A percentile compares a stretch with the other conserved stretches of the same genome.
These are phyloP conservation scores for Trichoderma sp. DNA, from an alignment of 2,329 filamentous ascomycete genomes.

Conservation along the genomic window DNA sequence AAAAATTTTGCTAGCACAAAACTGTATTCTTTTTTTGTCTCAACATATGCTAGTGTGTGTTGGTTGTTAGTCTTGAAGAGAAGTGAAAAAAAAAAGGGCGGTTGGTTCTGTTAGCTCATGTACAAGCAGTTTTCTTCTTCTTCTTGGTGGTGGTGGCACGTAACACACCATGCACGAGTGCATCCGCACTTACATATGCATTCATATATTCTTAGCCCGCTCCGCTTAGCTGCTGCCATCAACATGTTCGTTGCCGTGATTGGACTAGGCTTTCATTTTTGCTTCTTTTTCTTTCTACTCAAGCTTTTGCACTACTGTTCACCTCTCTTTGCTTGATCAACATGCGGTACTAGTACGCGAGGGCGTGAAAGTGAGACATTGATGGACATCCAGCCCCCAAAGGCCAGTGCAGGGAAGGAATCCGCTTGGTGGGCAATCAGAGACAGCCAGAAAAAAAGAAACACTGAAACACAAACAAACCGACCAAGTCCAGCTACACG, in stretches of 20 bases:
- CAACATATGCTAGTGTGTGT: background rate
- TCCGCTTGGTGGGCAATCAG: background rate
- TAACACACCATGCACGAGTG: constrained; percentile 10
- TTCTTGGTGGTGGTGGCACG: background rate
- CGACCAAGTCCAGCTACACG: background rate
- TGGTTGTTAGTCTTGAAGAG: background rate
- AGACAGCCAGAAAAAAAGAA: background rate
- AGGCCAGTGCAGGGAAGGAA: background rate
- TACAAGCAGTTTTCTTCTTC: background rate
- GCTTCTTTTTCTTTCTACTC: background rate
- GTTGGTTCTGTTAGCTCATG: background rate
- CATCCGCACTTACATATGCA: constrained; percentile 24
- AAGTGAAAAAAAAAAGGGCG: background rate
- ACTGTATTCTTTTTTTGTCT: constrained; percentile 1
- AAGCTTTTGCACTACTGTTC: background rate
- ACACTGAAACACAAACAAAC: background rate
- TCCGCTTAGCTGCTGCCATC: background rate
- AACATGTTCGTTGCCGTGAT: constrained; percentile 2
- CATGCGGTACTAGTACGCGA: background rate
- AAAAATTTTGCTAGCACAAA: constrained; percentile 8
- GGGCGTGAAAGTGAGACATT: constrained; percentile 7
- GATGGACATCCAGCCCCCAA: background rate
- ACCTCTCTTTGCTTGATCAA: background rate
- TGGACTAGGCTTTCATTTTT: background rate
- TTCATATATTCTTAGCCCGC: background rate